Base-by-base conservation (phyloP, 768 basidiomycete genomes). In the Brasilioporus rufonigricans region DNA sequence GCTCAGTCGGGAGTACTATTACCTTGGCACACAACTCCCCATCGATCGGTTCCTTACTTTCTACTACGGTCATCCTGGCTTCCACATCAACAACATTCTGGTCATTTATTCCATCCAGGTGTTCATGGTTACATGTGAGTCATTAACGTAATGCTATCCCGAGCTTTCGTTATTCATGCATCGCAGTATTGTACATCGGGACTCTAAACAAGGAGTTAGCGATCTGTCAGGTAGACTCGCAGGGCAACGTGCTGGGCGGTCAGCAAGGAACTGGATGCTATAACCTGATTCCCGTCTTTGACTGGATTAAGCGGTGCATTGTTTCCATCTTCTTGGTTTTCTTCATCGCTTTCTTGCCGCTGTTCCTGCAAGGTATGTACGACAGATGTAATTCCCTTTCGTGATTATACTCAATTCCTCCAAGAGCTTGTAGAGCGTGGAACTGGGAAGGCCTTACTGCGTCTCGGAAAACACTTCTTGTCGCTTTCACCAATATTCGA, bases 41-140 rank as follows among this genome's bases (percentile, higher is more conserved):
- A 85, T 99, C 65, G 97, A 99, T 70, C 90, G 97, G 24, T 99
- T 99, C 86, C 79, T 99, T 65, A 98, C 96, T 21, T 99, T 98
- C 81, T 99, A 99, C 77, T 99, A 98, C 65, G 96, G 91, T 51
- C 97, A 99, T 74, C 96, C 97, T 52, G 97, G 93, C 66, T 99
- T 99, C 87, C 97, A 99, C 71, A 85, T 99, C 79, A 99, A 99
- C 81, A 98, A 99, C 70, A 98, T 98, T 65, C 78, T 99, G 68
- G 95, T 99, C 76, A 98, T 99, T 64, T 88, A 93, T 72, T 98
- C 97, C 24, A 93, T 99, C 50, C 94, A 97, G 70, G 81, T 96
- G 52, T 98, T 99, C 80, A 97, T 98, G 93, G 77, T 98, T 52
- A 93, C 93, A 19, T 67, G 91, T 93, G 66, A 72, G 91, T 85